These are phyloP conservation scores for Tanozyma kutaoensis DNA, from an alignment of 805 yeast genomes.

Conservation along the genomic window DNA sequence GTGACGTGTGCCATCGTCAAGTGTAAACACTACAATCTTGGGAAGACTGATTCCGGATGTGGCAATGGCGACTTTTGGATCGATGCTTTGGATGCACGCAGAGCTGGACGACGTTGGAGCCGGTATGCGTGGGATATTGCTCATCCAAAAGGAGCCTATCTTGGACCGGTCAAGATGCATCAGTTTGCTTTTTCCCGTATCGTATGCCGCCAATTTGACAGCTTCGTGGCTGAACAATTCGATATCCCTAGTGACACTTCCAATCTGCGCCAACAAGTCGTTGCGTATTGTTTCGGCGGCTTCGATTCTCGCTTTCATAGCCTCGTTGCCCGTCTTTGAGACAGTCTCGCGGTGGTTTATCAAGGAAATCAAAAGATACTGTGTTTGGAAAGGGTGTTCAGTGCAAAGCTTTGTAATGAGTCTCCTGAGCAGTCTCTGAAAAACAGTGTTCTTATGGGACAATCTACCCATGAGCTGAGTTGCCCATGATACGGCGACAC, in stretches of 20 bases:
- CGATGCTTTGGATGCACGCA: slow-evolving; percentile 10
- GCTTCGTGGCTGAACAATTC: slow-evolving; percentile 37
- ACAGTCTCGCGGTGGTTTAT: slow-evolving; percentile 28
- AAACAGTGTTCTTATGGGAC: slow-evolving; percentile 30
- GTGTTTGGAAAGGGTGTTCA: slow-evolving; percentile 61
- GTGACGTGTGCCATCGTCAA: slow-evolving; percentile 46
- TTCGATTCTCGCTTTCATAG: slow-evolving; percentile 32
- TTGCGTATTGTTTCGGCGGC: slow-evolving; percentile 37
- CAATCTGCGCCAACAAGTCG: slow-evolving; percentile 11
- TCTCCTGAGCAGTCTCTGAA: slow-evolving; percentile 40
- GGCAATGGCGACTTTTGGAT: slow-evolving; percentile 43
- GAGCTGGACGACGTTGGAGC: slow-evolving; percentile 39
- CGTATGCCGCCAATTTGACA: slow-evolving; percentile 36
- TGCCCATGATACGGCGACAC: slow-evolving; percentile 66
- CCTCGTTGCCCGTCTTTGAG: slow-evolving; percentile 11
- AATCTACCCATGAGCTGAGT: slow-evolving; percentile 71
- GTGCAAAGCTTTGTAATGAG: slow-evolving; percentile 34
- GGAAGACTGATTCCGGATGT: slow-evolving; percentile 81
- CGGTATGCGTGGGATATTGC: slow-evolving; percentile 40
- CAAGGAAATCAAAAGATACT: slow-evolving; percentile 51
- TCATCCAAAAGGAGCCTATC: slow-evolving; percentile 36
- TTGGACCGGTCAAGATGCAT: slow-evolving; percentile 21
- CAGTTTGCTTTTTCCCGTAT: slow-evolving; percentile 18
- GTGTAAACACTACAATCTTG: slow-evolving; percentile 46
- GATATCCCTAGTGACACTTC: slow-evolving; percentile 8